A percentile compares a stretch with the other conserved stretches of the same genome.
These are phyloP conservation scores for Penicillium roqueforti DNA, from an alignment of 495 filamentous ascomycete species.

Conservation along the genomic window DNA sequence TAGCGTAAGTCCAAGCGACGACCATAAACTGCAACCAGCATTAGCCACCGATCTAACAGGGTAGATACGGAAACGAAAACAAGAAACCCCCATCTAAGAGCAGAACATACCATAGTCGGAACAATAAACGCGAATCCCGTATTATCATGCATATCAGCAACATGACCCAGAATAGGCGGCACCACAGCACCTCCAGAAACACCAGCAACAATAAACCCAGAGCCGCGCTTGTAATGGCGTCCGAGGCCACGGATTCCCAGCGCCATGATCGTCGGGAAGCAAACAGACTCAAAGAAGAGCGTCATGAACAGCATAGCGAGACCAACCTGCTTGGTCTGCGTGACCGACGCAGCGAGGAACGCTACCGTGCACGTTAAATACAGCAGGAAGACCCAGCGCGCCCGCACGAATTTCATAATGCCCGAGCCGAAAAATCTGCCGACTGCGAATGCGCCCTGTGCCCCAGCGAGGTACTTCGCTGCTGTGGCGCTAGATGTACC, in stretches of 20 bases:
- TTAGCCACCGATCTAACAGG: neutral
- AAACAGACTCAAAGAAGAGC: constrained; percentile 60
- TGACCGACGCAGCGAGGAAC: constrained; percentile 36
- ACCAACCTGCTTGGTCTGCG: constrained; percentile 38
- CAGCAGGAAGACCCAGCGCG: constrained; percentile 48
- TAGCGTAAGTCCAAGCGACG: constrained; percentile 53
- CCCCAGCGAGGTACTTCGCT: constrained; percentile 52
- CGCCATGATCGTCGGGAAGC: constrained; percentile 61
- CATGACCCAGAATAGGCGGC: constrained; percentile 47
- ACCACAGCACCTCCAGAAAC: constrained; percentile 54
- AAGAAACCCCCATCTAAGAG: neutral
- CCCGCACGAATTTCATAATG: constrained; percentile 50
- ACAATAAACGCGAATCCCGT: constrained; percentile 54
- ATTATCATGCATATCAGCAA: constrained; percentile 45
- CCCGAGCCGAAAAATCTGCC: constrained; percentile 50
- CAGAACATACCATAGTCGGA: constrained; percentile 46
- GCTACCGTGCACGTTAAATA: constrained; percentile 38
- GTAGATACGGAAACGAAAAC: neutral
- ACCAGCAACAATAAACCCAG: constrained; percentile 53
- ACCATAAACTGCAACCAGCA: constrained; percentile 37
- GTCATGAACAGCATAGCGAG: constrained; percentile 51
- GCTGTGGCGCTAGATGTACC: constrained; percentile 37
- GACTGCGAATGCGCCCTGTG: constrained; percentile 53
- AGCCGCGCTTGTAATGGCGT: constrained; percentile 55
- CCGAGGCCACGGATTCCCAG: constrained; percentile 58